Evolutionary conservation across 805 yeast genomes (phyloP).

Genomic region (Ogataea trehaloabstinens): DNA sequence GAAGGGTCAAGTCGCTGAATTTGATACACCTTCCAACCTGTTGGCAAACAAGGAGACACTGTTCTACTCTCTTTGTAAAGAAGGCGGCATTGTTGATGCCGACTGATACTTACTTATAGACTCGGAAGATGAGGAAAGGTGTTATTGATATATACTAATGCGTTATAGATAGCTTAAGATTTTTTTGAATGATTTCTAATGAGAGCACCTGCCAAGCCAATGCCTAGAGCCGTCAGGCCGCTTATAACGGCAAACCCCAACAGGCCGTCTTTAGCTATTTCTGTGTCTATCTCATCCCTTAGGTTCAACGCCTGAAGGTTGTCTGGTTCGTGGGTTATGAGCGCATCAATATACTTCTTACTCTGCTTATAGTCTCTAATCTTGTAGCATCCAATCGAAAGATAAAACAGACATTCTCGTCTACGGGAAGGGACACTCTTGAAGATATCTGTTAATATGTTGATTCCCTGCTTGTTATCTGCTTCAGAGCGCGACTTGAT

Average conservation of each 20-base stretch:
- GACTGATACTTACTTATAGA: constrained; percentile 9
- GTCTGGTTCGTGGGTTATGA: constrained; percentile 78
- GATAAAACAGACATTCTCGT: constrained; percentile 84
- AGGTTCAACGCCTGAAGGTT: constrained; percentile 74
- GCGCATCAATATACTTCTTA: constrained; percentile 76
- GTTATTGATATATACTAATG: too few species aligned
- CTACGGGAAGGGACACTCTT: constrained; percentile 79
- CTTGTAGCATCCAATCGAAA: constrained; percentile 84
- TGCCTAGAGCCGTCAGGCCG: constrained; percentile 82
- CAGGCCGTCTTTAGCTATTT: constrained; percentile 81
- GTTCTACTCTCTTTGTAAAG: constrained; percentile 77
- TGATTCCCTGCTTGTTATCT: constrained; percentile 78
- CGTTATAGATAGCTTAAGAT: constrained; percentile 5
- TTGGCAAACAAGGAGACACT: constrained; percentile 63
- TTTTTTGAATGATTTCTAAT: constrained; percentile 17
- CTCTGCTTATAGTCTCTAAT: constrained; percentile 86
- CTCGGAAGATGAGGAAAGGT: background rate
- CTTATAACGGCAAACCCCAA: constrained; percentile 86
- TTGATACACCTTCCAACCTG: constrained; percentile 67
- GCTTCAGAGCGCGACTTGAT: constrained; percentile 63
- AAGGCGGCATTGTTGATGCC: constrained; percentile 56
- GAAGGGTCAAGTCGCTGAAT: constrained; percentile 71
- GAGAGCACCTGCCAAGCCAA: constrained; percentile 39
- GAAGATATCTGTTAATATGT: constrained; percentile 65
- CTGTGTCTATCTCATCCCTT: constrained; percentile 76